phyloP scores from a whole-genome alignment of 805 yeast species.

The Wickerhamiella brachini region DNA sequence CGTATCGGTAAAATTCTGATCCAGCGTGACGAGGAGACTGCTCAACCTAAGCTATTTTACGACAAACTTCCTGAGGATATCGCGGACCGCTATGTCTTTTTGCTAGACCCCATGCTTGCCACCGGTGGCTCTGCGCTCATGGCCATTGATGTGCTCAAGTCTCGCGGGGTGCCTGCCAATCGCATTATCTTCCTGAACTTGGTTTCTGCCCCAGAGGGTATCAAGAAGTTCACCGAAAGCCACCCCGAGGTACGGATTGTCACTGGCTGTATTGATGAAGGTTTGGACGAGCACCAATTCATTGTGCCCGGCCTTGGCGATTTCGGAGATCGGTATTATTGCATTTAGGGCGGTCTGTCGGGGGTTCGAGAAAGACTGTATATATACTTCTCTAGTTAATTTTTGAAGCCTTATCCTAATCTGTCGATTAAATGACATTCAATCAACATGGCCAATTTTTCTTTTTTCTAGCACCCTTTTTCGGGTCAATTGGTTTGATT shows the following conservation, averaged over 20 bases:
- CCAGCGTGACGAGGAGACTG: conserved; percentile 97
- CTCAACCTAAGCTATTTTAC: conserved; percentile 78
- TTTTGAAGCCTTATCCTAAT: too few relatives aligned
- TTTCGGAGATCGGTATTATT: conserved; percentile 95
- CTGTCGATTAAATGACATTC: too few relatives aligned
- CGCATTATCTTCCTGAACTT: conserved; percentile 82
- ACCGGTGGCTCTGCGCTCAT: conserved; percentile 97
- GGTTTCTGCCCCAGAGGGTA: conserved; percentile 92
- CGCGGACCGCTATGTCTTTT: conserved; percentile 70
- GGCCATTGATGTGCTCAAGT: conserved; percentile 84
- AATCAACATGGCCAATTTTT: too few relatives aligned
- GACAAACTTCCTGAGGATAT: conserved; percentile 93
- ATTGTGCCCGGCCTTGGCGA: conserved; percentile 95
- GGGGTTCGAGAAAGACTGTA: too few relatives aligned
- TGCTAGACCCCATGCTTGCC: conserved; percentile 95
- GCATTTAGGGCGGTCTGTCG: conserved; percentile 54
- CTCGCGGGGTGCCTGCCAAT: conserved; percentile 77
- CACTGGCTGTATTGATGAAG: conserved; percentile 86
- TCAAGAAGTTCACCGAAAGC: conserved; percentile 56
- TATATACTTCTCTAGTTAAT: too few relatives aligned
- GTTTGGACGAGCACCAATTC: conserved; percentile 70
- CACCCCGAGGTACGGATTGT: conserved; percentile 80
- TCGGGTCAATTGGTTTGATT: not conserved
- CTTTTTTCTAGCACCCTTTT: too few relatives aligned
- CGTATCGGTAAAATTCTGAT: conserved; percentile 92